Conservation (phyloP, 257 asterid species). For the Forsythia suspensa region DNA sequence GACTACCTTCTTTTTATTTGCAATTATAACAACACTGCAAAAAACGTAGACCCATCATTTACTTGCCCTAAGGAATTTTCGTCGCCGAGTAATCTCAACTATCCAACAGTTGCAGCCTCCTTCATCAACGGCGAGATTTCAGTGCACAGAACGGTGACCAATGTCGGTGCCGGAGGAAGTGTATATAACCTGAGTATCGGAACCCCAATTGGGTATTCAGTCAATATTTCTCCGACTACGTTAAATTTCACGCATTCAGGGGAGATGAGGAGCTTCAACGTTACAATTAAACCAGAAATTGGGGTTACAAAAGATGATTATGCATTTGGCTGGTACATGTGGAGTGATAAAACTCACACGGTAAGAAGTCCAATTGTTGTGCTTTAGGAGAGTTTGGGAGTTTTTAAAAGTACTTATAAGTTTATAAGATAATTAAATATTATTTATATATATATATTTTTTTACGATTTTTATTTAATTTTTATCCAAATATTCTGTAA, state of each 20-base stretch:
- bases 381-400: neutral
- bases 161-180: conserved; percentile 14
- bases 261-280: conserved; percentile 10
- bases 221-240: conserved; percentile 22
- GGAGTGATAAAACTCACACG: conserved; percentile 29
- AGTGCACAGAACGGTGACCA: conserved; percentile 13
- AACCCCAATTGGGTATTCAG: conserved; percentile 25
- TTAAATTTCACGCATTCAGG: conserved; percentile 13
- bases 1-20: conserved; percentile 24
- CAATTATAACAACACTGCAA: neutral
- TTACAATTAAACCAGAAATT: neutral
- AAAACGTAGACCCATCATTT: conserved; percentile 6
- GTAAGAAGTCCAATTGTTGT: conserved; percentile 29
- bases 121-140: conserved; percentile 2
- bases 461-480: too few species aligned
- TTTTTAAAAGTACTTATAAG: too few species aligned
- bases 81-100: conserved; percentile 17
- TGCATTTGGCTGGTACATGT: conserved; percentile 27
- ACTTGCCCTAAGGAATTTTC: conserved; percentile 8
- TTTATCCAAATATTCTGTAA: too few species aligned
- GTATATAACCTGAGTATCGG: conserved; percentile 12
- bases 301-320: neutral
- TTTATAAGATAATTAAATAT: too few species aligned
- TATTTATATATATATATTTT: too few species aligned
- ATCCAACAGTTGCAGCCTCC: conserved; percentile 22